phyloP scores from a whole-genome alignment of 495 filamentous ascomycete species.

The Recurvomyces mirabilis region DNA sequence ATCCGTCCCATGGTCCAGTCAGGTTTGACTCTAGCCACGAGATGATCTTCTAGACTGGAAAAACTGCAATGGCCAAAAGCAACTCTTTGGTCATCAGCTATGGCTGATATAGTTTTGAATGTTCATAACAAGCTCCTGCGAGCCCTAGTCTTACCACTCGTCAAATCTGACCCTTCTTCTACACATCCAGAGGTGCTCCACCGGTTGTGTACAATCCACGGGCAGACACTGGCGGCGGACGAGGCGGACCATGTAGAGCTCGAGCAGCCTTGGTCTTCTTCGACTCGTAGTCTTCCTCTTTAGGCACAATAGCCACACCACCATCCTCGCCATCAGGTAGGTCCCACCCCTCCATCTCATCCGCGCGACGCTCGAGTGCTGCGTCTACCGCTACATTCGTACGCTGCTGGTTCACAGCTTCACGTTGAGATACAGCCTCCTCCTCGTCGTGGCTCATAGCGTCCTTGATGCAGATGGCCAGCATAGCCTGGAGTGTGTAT shows the following conservation, averaged over 20 bases:
- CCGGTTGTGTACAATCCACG: slow-evolving; percentile 2
- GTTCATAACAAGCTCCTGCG: too few relatives aligned
- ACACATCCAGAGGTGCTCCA: slow-evolving; percentile 9
- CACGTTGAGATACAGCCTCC: slow-evolving; percentile 18
- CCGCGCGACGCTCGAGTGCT: slow-evolving; percentile 1
- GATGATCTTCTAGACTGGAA: too few relatives aligned
- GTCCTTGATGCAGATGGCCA: slow-evolving; percentile 42
- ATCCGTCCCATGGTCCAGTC: too few relatives aligned
- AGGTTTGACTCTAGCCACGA: too few relatives aligned
- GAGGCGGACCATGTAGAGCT: slow-evolving; percentile 1
- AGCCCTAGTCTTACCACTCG: too few relatives aligned
- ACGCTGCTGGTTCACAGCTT: slow-evolving; percentile 10
- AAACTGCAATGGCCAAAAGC: too few relatives aligned
- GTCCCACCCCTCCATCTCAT: slow-evolving; percentile 4
- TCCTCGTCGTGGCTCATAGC: neutral
- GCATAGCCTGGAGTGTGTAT: slow-evolving; percentile 67
- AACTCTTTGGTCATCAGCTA: too few relatives aligned
- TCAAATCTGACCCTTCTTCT: neutral
- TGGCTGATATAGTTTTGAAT: too few relatives aligned
- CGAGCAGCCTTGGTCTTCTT: neutral
- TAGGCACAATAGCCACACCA: neutral
- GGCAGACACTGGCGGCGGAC: neutral
- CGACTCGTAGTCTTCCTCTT: neutral
- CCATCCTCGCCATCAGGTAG: slow-evolving; percentile 1
- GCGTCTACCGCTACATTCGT: slow-evolving; percentile 1